A percentile compares a stretch with the other conserved stretches of the same genome.
Evolutionary conservation across 1,284 basidiomycete genomes (phyloP).

Genomic region (Irpex sp.): DNA sequence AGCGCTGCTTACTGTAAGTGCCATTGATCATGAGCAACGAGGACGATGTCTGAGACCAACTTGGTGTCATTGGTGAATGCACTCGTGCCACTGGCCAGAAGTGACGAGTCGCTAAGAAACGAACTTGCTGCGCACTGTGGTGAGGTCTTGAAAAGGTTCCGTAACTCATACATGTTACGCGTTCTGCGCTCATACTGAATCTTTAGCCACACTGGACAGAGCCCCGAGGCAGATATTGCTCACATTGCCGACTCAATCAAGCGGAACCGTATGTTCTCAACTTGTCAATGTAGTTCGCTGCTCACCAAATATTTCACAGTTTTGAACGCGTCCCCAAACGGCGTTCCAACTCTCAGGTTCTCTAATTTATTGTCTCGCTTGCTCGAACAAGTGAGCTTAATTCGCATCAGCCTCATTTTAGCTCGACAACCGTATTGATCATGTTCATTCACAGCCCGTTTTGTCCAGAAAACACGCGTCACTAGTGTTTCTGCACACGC

Average conservation of each 20-base stretch:
- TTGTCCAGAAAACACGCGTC: conserved; percentile 67
- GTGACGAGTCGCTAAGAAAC: conserved; percentile 42
- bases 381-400: conserved; percentile 59
- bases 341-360: conserved; percentile 58
- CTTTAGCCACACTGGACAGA: conserved; percentile 64
- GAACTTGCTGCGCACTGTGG: conserved; percentile 62
- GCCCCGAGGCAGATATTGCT: conserved; percentile 56
- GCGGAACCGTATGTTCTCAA: conserved; percentile 50
- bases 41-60: conserved; percentile 17
- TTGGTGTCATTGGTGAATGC: conserved; percentile 50
- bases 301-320: conserved; percentile 37
- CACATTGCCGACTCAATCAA: conserved; percentile 64
- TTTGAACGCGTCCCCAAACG: conserved; percentile 51
- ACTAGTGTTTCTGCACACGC: conserved; percentile 62
- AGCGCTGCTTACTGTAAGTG: background rate
- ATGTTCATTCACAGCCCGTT: conserved; percentile 46
- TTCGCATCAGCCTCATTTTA: background rate
- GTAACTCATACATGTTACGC: background rate
- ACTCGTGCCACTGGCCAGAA: conserved; percentile 55
- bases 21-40: background rate
- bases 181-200: background rate
- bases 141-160: conserved; percentile 68
- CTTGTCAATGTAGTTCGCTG: conserved; percentile 5
- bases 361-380: conserved; percentile 71
- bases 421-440: background rate